Percentiles rank a stretch among this genome's conserved stretches.
Evolutionary conservation across 179 eudicot genomes (phyloP).

Genomic region (Nepenthes alata): DNA sequence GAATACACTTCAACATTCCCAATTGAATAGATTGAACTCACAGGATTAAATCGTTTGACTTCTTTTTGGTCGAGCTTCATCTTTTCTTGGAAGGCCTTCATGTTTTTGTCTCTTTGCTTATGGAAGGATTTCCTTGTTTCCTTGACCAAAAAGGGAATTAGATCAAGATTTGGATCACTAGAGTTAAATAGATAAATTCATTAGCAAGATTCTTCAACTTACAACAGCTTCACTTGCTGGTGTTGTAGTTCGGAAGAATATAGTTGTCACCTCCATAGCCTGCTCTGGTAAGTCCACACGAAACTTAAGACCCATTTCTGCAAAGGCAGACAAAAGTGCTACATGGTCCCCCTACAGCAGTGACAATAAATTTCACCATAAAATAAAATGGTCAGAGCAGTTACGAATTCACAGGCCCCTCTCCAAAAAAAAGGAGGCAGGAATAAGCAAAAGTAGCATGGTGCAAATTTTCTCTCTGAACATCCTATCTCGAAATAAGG

Average conservation of each 20-base stretch:
- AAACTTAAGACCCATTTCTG: constrained; percentile 90
- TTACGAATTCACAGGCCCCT: no score
- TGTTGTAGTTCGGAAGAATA: constrained; percentile 78
- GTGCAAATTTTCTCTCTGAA: no score
- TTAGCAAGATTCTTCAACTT: constrained; percentile 16
- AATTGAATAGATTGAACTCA: constrained; percentile 22
- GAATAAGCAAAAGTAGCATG: neutral
- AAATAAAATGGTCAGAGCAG: no score
- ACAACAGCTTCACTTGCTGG: constrained; percentile 77
- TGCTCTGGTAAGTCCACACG: constrained; percentile 94
- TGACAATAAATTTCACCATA: neutral
- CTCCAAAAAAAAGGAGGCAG: neutral
- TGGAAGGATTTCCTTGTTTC: constrained; percentile 51
- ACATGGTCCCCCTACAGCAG: constrained; percentile 81
- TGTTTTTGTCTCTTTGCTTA: constrained; percentile 58
- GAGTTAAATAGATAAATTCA: neutral
- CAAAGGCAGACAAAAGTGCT: constrained; percentile 90
- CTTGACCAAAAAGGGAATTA: constrained; percentile 23
- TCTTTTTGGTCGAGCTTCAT: constrained; percentile 64
- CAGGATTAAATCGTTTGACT: constrained; percentile 86
- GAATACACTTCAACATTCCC: neutral
- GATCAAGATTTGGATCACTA: neutral
- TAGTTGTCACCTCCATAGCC: constrained; percentile 81
- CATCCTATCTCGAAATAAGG: no score
- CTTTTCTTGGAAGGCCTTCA: constrained; percentile 69